A percentile compares a stretch with the other conserved stretches of the same genome.
Conservation (phyloP, 139 green algal genomes). For the Pleodorina starrii region DNA sequence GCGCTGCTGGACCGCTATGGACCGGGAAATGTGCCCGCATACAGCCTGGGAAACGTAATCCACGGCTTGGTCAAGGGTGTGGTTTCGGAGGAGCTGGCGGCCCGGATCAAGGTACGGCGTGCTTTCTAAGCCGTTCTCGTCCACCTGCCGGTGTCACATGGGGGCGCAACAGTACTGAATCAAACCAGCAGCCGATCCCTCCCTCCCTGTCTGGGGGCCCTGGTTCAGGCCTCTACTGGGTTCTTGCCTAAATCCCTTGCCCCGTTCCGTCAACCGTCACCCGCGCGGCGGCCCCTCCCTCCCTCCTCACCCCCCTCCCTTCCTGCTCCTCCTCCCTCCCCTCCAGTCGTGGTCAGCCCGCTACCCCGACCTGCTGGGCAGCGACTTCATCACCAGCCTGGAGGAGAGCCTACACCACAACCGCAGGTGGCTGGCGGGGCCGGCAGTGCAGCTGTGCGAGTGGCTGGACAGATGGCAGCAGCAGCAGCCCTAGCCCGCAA, state of each 20-base stretch:
- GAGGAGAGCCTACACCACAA: background rate
- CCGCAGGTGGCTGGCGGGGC: slow-evolving; percentile 8
- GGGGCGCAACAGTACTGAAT: too few relatives aligned
- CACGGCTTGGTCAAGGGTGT: slow-evolving; percentile 1
- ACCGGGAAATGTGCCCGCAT: background rate
- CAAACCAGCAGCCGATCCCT: too few relatives aligned
- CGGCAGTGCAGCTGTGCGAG: slow-evolving; percentile 7
- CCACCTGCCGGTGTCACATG: too few relatives aligned
- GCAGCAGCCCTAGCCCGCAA: too few relatives aligned
- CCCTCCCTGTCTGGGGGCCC: too few relatives aligned
- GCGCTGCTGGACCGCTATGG: slow-evolving; percentile 47
- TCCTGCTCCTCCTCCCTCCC: too few relatives aligned
- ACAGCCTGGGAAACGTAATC: slow-evolving; percentile 11
- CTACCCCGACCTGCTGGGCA: slow-evolving; percentile 11
- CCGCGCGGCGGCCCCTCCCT: too few relatives aligned
- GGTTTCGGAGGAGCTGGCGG: background rate
- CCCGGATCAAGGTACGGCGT: background rate
- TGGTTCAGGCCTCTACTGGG: too few relatives aligned
- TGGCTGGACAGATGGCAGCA: slow-evolving; percentile 27
- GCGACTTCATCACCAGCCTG: background rate
- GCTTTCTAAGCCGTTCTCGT: too few relatives aligned
- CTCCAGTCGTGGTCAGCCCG: slow-evolving; percentile 9
- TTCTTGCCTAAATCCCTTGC: too few relatives aligned
- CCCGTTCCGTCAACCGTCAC: too few relatives aligned
- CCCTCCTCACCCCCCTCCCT: too few relatives aligned